Base-by-base conservation (phyloP, 129 eudicot species). In the Flaveria robusta region DNA sequence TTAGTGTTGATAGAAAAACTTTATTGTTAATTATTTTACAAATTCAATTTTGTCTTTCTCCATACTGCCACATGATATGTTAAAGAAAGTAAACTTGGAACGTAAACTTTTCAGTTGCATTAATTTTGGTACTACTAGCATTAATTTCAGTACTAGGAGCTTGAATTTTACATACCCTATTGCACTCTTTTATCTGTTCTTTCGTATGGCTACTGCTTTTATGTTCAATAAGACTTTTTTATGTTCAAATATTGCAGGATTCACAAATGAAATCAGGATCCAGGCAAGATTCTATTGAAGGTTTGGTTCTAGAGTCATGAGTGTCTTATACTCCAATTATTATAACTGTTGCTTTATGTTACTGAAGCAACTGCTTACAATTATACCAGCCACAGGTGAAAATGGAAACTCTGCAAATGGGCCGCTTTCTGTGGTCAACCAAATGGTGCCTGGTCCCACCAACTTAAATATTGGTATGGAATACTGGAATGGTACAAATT, bases 391-490 rank as follows among this genome's bases (percentile, higher is more conserved):
- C 74, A 78, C 89, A 83, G 97, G 85, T 58, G 97, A 91, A 72
- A 95, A 87, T 82, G 97, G 97, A 29, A 84, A 81, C 63, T 79
- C 87, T 16, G 81, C 83, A 78, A 95, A 91, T 78, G 99, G 99
- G 43, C 68, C 89, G 64, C 76, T 82, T 75, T 45, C 89, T 56
- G 78, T 86, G 85, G 85, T 74, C 62, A 91, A 87, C n/a, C 97
- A 86, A 68, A 39, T 82, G 9, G 69, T 88, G 85, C 60, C 91
- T 56, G 94, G 98, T 68, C 98, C 98, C 20, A 90, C 96, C 31
- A 92, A 92, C 88, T 86, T 92, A 76, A 92, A 92, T 74, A 92
- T 87, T 27, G 96, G 98, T 70, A 92, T 92, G 98, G 98, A 92
- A 63, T 92, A 88, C 81, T 92, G 98, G 98, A 87, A 85, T 51